phyloP scores from a whole-genome alignment of 164 flowering plant species.

The Vitis amurensis region DNA sequence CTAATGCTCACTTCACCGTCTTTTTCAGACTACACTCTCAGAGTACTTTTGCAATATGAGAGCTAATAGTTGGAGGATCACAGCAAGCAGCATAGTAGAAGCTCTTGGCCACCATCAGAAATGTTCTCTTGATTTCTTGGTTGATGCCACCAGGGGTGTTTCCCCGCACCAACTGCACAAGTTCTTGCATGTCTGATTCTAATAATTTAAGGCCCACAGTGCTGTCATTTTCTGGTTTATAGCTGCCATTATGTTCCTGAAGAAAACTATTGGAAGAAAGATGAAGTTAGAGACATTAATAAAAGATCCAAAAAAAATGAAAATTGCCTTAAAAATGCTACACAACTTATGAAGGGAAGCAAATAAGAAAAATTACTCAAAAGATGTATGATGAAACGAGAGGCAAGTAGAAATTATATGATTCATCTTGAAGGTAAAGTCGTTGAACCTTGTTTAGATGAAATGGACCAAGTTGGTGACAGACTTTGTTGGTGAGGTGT shows the following conservation, averaged over 20 bases:
- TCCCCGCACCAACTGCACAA: constrained; percentile 46
- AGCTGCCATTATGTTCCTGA: constrained; percentile 12
- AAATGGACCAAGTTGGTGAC: constrained; percentile 20
- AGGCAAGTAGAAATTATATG: too few relatives aligned
- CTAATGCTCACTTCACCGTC: too few relatives aligned
- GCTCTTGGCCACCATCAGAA: constrained; percentile 57
- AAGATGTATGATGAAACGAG: too few relatives aligned
- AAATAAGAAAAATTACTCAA: too few relatives aligned
- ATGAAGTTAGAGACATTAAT: too few relatives aligned
- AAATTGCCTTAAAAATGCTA: too few relatives aligned
- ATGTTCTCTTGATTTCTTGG: constrained; percentile 41
- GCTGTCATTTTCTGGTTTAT: neutral
- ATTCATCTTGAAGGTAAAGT: too few relatives aligned
- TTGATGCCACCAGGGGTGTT: constrained; percentile 37
- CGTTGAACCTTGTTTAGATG: too few relatives aligned
- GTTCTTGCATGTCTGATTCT: constrained; percentile 65
- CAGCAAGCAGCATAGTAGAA: constrained; percentile 64
- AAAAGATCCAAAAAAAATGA: too few relatives aligned
- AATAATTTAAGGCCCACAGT: constrained; percentile 17
- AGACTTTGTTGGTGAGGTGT: constrained; percentile 34
- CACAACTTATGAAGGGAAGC: too few relatives aligned
- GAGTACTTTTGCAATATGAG: constrained; percentile 70
- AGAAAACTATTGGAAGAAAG: too few relatives aligned
- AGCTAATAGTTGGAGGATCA: constrained; percentile 34
- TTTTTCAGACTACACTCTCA: constrained; percentile 43